phyloP scores from a whole-genome alignment of 2,329 filamentous ascomycete genomes.

The Pseudocercospora fuligena region DNA sequence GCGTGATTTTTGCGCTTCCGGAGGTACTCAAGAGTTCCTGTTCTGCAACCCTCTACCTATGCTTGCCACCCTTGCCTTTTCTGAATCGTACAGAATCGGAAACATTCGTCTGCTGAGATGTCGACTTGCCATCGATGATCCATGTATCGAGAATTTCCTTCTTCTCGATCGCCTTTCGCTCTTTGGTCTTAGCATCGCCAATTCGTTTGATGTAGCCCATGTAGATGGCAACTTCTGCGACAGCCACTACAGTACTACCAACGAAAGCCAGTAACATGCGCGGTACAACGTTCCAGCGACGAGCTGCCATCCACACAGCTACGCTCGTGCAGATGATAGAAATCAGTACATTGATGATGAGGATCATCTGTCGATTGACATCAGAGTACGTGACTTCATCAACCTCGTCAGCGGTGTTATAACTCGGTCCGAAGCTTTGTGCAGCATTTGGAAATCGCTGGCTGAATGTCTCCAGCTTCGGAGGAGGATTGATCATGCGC shows the following conservation, averaged over 20 bases:
- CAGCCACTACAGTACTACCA: constrained; percentile 70
- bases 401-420: constrained; percentile 50
- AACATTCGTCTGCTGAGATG: constrained; percentile 26
- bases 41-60: constrained; percentile 42
- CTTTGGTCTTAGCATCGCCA: constrained; percentile 68
- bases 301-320: constrained; percentile 77
- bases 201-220: constrained; percentile 74
- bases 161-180: constrained; percentile 65
- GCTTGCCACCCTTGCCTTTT: constrained; percentile 53
- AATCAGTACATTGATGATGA: constrained; percentile 88
- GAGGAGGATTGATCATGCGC: constrained; percentile 71
- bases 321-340: constrained; percentile 80
- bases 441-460: constrained; percentile 64
- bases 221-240: constrained; percentile 80
- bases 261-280: constrained; percentile 73
- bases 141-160: constrained; percentile 75
- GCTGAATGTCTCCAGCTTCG: constrained; percentile 62
- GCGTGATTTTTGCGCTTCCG: constrained; percentile 19
- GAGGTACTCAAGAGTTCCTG: no score
- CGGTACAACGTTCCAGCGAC: constrained; percentile 75
- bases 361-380: constrained; percentile 76
- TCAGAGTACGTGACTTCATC: constrained; percentile 73
- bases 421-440: constrained; percentile 45
- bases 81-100: constrained; percentile 41
- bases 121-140: constrained; percentile 54